Conservation (phyloP, 164 flowering plant genomes). For the Hamamelis virginiana region DNA sequence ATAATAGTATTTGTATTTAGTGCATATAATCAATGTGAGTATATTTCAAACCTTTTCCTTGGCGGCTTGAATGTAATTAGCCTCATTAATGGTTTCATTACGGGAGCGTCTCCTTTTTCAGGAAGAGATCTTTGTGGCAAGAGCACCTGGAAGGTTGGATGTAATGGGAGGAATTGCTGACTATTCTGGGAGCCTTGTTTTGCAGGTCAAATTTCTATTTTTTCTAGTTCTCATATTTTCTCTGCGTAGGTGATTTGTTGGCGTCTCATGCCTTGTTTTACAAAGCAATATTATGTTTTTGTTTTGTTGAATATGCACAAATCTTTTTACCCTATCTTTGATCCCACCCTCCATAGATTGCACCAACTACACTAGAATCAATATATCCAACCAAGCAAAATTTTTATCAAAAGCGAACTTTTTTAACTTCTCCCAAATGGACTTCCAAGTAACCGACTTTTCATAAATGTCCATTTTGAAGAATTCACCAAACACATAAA, state of each 20-base stretch:
- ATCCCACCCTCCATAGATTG: too few species aligned
- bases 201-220: conserved; percentile 62
- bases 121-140: conserved; percentile 88
- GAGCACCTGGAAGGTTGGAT: conserved; percentile 99
- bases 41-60: not conserved
- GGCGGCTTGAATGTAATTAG: not conserved
- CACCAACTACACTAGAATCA: too few species aligned
- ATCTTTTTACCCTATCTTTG: too few species aligned
- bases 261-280: not conserved
- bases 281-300: not conserved
- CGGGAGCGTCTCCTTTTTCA: conserved; percentile 16
- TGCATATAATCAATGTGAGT: not conserved
- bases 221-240: not conserved
- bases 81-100: not conserved
- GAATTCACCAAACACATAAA: too few species aligned
- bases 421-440: too few species aligned
- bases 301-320: not conserved
- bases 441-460: too few species aligned
- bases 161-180: conserved; percentile 99
- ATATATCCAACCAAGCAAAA: too few species aligned
- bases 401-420: too few species aligned
- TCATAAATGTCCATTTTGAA: too few species aligned
- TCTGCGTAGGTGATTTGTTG: not conserved
- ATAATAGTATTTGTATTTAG: too few species aligned
- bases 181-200: conserved; percentile 96